Base-by-base conservation (phyloP, 2,329 filamentous ascomycete genomes). In the Dothiorella sarmentorum region DNA sequence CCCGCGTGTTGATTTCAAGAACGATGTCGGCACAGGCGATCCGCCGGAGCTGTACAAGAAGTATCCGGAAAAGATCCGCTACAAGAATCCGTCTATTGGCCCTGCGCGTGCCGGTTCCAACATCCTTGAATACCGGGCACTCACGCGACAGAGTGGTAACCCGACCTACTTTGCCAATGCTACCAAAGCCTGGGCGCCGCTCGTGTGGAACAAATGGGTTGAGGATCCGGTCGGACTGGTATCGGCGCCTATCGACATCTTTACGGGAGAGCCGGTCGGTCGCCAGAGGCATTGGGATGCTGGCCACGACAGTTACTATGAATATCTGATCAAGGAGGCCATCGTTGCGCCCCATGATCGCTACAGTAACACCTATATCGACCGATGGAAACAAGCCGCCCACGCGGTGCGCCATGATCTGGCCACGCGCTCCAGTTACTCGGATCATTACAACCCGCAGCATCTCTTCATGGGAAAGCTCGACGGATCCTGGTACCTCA, bases 251-350 rank as follows among this genome's bases (percentile, higher is more conserved):
- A 68, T 77, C 40, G 73, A 78, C 49, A 77, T 78, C 44, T 64
- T 71, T 56, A 78, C 74, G 7, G 73, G 72, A 9, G 67, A 67
- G 20, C 74, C 76, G 4, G 67, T 73, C 7, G 73, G 69, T 11
- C 69, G 68, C 2, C 66, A 74, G 45, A 67, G 71, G 37, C 73
- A 75, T 55, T 78, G 76, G 74, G 76, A 77, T 40, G 72, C 67
- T 4, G 74, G 73, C 1, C 75, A 78, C 61, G 75, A 76, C 61
- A 75, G 72, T 40, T 78, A 75, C 63, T 74, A 75, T 58, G 71
- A 78, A 61, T 73, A 75, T 45, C 67, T 76, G 1, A 63, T 76
- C 62, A 76, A 76, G 61, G 71, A 73, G 4, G 70, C 70, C 2
- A 61, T 76, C 13, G 63, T 76, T 3, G 66, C 70, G n/a, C 72